phyloP scores from a whole-genome alignment of 2,329 filamentous ascomycete genomes.

The Cladosporium sp. region DNA sequence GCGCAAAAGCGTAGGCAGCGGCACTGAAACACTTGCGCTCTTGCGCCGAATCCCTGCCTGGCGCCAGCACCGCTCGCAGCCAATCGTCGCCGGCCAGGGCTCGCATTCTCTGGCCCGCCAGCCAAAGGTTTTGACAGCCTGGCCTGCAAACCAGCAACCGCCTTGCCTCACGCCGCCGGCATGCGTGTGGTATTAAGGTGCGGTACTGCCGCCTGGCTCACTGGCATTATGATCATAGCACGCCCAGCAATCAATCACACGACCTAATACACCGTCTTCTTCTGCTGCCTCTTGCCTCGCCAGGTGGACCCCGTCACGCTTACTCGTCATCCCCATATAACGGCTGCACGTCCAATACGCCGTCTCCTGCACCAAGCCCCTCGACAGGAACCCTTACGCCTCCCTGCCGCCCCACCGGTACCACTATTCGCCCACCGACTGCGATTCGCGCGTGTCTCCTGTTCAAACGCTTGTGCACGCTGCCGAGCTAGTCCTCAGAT shows the following conservation, averaged over 20 bases:
- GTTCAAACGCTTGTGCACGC: slow-evolving; percentile 14
- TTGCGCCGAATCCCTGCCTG: slow-evolving; percentile 2
- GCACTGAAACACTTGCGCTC: slow-evolving; percentile 1
- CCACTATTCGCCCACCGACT: slow-evolving; percentile 21
- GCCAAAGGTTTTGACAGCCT: slow-evolving; percentile 5
- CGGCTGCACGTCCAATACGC: slow-evolving; percentile 11
- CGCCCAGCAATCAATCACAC: not conserved
- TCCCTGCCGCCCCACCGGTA: slow-evolving; percentile 20
- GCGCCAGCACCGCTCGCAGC: not conserved
- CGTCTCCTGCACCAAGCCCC: slow-evolving; percentile 16
- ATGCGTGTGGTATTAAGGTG: not conserved
- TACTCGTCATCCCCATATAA: slow-evolving; percentile 12
- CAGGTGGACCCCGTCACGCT: slow-evolving; percentile 7
- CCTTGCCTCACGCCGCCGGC: slow-evolving; percentile 2
- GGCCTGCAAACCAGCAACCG: slow-evolving; percentile 8
- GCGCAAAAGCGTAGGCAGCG: not conserved
- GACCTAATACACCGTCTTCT: not conserved
- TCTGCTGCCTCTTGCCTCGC: not conserved
- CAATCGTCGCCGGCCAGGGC: not conserved
- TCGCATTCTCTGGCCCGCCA: slow-evolving; percentile 9
- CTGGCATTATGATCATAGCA: not conserved
- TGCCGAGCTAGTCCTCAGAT: slow-evolving; percentile 7
- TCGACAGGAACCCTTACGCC: slow-evolving; percentile 18
- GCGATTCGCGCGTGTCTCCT: slow-evolving; percentile 14
- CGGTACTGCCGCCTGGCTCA: not conserved